These are phyloP conservation scores for Exserohilum rostratum DNA, from an alignment of 2,329 filamentous ascomycete species.

Conservation along the genomic window DNA sequence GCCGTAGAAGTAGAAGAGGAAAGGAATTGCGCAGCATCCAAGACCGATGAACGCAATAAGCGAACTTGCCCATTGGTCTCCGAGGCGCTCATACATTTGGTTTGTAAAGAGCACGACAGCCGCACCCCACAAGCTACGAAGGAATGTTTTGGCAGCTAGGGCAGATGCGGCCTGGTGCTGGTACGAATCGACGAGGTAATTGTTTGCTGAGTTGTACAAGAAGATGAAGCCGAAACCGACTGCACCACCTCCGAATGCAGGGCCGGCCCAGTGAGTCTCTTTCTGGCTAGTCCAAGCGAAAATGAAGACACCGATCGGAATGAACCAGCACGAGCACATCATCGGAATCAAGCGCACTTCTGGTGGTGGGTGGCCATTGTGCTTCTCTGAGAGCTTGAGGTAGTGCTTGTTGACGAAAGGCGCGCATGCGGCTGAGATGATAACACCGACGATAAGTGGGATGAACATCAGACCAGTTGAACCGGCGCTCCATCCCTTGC, in stretches of 20 bases:
- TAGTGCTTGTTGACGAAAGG: slow-evolving; percentile 84
- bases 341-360: slow-evolving; percentile 82
- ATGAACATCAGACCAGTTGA: slow-evolving; percentile 87
- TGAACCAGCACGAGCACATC: slow-evolving; percentile 61
- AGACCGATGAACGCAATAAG: slow-evolving; percentile 76
- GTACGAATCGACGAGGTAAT: slow-evolving; percentile 66
- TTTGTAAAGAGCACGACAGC: slow-evolving; percentile 77
- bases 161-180: slow-evolving; percentile 80
- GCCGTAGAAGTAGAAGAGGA: slow-evolving; percentile 79
- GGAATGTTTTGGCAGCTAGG: slow-evolving; percentile 79
- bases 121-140: slow-evolving; percentile 82
- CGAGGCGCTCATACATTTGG: slow-evolving; percentile 72
- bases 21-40: slow-evolving; percentile 82
- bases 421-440: slow-evolving; percentile 69
- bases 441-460: slow-evolving; percentile 76
- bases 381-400: slow-evolving; percentile 64
- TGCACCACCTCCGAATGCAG: slow-evolving; percentile 67
- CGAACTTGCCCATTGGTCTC: slow-evolving; percentile 76
- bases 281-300: slow-evolving; percentile 74
- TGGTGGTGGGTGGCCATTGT: slow-evolving; percentile 75
- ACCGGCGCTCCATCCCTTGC: slow-evolving; percentile 77
- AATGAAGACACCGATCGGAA: slow-evolving; percentile 69
- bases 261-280: slow-evolving; percentile 71
- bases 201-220: slow-evolving; percentile 72
- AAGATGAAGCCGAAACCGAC: slow-evolving; percentile 85